Evolutionary conservation across 1,284 basidiomycete genomes (phyloP).

Genomic region (Schizophyllum commune): DNA sequence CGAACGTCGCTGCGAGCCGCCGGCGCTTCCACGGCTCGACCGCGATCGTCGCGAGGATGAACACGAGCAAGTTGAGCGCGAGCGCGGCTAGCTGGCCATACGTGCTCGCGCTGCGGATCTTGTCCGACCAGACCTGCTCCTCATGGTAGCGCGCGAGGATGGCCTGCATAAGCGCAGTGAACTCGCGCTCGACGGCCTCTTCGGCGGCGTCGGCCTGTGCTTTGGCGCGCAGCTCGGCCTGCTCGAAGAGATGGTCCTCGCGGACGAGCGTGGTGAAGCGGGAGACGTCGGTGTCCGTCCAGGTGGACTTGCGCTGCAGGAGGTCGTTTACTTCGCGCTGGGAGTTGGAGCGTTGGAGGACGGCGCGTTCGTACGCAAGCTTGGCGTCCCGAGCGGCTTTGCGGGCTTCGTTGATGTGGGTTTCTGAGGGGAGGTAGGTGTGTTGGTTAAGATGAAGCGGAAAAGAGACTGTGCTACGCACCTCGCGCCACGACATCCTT

Average conservation of each 20-base stretch:
- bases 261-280: slow-evolving; percentile 83
- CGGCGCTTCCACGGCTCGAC: slow-evolving; percentile 93
- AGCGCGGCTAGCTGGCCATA: slow-evolving; percentile 83
- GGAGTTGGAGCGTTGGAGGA: slow-evolving; percentile 66
- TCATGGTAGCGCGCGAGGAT: slow-evolving; percentile 91
- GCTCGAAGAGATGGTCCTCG: slow-evolving; percentile 79
- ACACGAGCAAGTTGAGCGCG: slow-evolving; percentile 81
- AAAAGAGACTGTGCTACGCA: slow-evolving; percentile 28
- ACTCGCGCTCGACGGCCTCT: slow-evolving; percentile 74
- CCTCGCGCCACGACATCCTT: slow-evolving; percentile 73
- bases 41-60: slow-evolving; percentile 78
- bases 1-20: slow-evolving; percentile 78
- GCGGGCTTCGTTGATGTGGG: slow-evolving; percentile 51
- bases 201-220: slow-evolving; percentile 59
- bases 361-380: slow-evolving; percentile 64
- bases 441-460: not conserved
- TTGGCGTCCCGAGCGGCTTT: slow-evolving; percentile 63
- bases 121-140: slow-evolving; percentile 96
- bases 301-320: slow-evolving; percentile 81
- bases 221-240: slow-evolving; percentile 68
- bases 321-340: slow-evolving; percentile 89
- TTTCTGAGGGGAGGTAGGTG: slow-evolving; percentile 36
- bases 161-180: slow-evolving; percentile 76
- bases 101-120: slow-evolving; percentile 88
- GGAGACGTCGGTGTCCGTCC: slow-evolving; percentile 77